Percentiles rank a stretch among this genome's conserved stretches.
These are phyloP conservation scores for Artemisia argyi DNA, from an alignment of 129 eudicot species.

Conservation along the genomic window DNA sequence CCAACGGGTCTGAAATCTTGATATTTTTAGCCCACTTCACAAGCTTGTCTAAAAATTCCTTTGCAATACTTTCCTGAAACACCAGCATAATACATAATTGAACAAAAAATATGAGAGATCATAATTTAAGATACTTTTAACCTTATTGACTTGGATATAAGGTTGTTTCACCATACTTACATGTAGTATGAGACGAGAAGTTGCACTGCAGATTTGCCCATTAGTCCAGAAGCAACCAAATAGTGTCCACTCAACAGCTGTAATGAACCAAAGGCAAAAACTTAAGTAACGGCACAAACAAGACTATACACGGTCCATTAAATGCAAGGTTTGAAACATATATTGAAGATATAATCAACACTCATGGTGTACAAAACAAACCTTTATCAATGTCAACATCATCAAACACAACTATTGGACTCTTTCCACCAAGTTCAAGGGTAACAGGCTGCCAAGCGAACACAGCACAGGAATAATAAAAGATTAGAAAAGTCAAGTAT, in stretches of 20 bases:
- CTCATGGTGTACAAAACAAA: slow-evolving; percentile 22
- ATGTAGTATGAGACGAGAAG: slow-evolving; percentile 91
- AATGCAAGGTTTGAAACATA: slow-evolving; percentile 5
- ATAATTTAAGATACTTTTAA: neutral
- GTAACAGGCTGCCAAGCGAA: slow-evolving; percentile 82
- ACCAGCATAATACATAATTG: slow-evolving; percentile 16
- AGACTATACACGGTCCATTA: neutral
- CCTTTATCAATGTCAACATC: slow-evolving; percentile 94
- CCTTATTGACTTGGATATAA: neutral
- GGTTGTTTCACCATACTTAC: slow-evolving; percentile 42
- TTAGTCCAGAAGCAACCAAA: slow-evolving; percentile 99
- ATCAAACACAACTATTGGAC: slow-evolving; percentile 93
- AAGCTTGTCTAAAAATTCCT: slow-evolving; percentile 73
- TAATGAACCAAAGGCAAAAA: slow-evolving; percentile 10
- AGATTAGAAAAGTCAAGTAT: neutral
- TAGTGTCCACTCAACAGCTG: slow-evolving; percentile 98
- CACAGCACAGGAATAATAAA: neutral
- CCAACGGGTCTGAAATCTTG: slow-evolving; percentile 87
- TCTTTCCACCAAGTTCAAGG: slow-evolving; percentile 98
- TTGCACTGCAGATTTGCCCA: slow-evolving; percentile 99
- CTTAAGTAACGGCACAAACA: neutral
- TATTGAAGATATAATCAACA: neutral
- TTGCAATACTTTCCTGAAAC: slow-evolving; percentile 84
- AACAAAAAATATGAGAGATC: neutral
- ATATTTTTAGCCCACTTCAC: slow-evolving; percentile 88